phyloP scores from a whole-genome alignment of 495 filamentous ascomycete genomes.

The Hyaloscypha bicolor region DNA sequence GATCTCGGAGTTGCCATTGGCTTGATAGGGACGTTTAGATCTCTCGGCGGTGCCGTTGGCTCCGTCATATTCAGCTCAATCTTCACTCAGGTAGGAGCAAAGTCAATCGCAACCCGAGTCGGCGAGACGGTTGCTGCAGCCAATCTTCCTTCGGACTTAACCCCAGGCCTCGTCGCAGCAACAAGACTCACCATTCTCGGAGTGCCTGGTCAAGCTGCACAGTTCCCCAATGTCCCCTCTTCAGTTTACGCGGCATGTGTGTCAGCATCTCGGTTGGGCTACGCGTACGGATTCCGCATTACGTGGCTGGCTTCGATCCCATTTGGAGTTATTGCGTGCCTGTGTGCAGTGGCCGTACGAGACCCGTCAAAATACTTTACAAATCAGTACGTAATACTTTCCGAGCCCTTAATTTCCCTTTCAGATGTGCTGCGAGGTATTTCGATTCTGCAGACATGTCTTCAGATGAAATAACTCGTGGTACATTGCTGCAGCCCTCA shows the following conservation, averaged over 20 bases:
- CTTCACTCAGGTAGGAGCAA: constrained; percentile 17
- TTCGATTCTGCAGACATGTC: constrained; percentile 18
- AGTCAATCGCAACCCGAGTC: constrained; percentile 26
- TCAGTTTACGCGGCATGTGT: constrained; percentile 23
- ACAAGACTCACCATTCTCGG: constrained; percentile 28
- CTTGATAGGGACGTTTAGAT: constrained; percentile 33
- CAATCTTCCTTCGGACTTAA: constrained; percentile 18
- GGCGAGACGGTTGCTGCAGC: constrained; percentile 15
- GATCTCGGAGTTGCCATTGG: constrained; percentile 37
- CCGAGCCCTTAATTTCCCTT: too few relatives aligned
- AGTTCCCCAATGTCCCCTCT: constrained; percentile 25
- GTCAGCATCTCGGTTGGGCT: constrained; percentile 26
- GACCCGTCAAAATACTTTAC: constrained; percentile 32
- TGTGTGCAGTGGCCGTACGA: constrained; percentile 30
- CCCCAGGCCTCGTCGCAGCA: constrained; percentile 28
- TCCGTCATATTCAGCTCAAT: constrained; percentile 30
- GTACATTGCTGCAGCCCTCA: too few relatives aligned
- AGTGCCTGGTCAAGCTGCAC: constrained; percentile 27
- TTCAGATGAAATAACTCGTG: too few relatives aligned
- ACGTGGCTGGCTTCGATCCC: constrained; percentile 37
- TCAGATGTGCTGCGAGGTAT: too few relatives aligned
- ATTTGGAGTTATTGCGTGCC: constrained; percentile 38
- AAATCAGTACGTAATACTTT: too few relatives aligned
- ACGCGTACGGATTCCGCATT: constrained; percentile 39
- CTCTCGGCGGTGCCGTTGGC: constrained; percentile 27